Base-by-base conservation (phyloP, 176 grass and related monocot species). In the Carex pumila region DNA sequence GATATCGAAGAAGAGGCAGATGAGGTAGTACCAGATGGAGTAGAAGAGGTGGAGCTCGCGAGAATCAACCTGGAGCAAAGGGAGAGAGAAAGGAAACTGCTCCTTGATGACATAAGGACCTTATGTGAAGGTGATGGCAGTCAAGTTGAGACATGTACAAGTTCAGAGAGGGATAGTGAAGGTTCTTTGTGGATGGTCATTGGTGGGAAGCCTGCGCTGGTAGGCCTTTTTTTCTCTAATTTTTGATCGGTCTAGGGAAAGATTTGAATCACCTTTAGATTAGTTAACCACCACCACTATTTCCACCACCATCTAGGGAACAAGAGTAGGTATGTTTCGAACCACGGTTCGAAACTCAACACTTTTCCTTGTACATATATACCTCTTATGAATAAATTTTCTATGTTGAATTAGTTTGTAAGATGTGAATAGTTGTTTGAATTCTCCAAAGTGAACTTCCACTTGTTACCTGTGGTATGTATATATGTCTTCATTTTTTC, bases 1-100 rank as follows among this genome's bases (percentile, higher is more conserved):
- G 96, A 99, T 90, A 61, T 95, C 66, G 96, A 95, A 88, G 96
- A 99, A 88, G 96, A 99, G 85, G 91, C 96, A 80, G 93, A 99
- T 53, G 93, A 99, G 91, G 93, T 99, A 77, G 96, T 99, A 36
- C 96, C 96, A 70, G 96, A 95, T 95, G 96, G 96, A 85, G 96
- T 99, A 39, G 93, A 99, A 90, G 96, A 99, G 88, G 96, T 99
- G 66, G 96, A 99, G 60, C 93, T 99, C 84, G 96, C 96, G 63
- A 99, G 90, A 87, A 91, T 99, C 86, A 91, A 87, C 72, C 91
- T 99, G 0, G 96, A 99, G 88, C 64, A 90, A 76, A 90, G 12
- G 74, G 96, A 93, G 86, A 92, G 96, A 83, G 93, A 99, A 81
- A 95, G 87, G 57, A 99, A 99, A 75, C 85, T 99, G 75, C 71